phyloP scores from a whole-genome alignment of 352 stramenopile genomes.

The Globisporangium paroecandrum region DNA sequence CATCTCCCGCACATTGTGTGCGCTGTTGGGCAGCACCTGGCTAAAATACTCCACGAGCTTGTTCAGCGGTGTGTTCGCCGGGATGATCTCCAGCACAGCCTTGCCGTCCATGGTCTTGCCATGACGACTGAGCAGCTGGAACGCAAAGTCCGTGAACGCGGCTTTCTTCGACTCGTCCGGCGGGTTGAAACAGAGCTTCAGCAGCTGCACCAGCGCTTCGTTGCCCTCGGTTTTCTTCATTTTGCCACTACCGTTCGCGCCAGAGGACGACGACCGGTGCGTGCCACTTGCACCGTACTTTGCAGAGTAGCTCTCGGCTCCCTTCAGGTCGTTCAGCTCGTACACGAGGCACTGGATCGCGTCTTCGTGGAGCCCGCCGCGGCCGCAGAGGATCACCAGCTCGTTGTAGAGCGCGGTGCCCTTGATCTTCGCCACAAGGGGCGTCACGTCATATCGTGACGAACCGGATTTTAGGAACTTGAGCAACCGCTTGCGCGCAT shows the following conservation, averaged over 20 bases:
- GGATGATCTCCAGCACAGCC: constrained; percentile 64
- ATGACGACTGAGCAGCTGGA: constrained; percentile 71
- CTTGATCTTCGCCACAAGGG: constrained; percentile 77
- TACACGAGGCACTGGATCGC: constrained; percentile 72
- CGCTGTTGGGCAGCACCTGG: constrained; percentile 71
- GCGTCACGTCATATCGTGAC: constrained; percentile 72
- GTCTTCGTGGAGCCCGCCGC: constrained; percentile 75
- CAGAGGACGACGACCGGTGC: not conserved
- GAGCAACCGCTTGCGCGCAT: constrained; percentile 73
- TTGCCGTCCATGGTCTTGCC: constrained; percentile 77
- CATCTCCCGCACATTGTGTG: constrained; percentile 79
- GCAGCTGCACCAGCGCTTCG: constrained; percentile 64
- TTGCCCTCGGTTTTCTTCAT: constrained; percentile 66
- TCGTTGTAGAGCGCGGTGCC: constrained; percentile 76
- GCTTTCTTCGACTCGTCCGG: constrained; percentile 77
- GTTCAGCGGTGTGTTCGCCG: constrained; percentile 59
- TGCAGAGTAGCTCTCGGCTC: constrained; percentile 76
- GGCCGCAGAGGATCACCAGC: constrained; percentile 82
- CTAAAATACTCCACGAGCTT: constrained; percentile 86
- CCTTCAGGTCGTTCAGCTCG: constrained; percentile 77
- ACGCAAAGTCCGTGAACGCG: constrained; percentile 76
- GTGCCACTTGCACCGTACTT: constrained; percentile 58
- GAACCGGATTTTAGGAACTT: constrained; percentile 77
- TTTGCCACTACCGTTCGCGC: constrained; percentile 20
- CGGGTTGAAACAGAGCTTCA: constrained; percentile 81